Evolutionary conservation across 306 rosid genomes (phyloP).

Genomic region (Myrica gale): DNA sequence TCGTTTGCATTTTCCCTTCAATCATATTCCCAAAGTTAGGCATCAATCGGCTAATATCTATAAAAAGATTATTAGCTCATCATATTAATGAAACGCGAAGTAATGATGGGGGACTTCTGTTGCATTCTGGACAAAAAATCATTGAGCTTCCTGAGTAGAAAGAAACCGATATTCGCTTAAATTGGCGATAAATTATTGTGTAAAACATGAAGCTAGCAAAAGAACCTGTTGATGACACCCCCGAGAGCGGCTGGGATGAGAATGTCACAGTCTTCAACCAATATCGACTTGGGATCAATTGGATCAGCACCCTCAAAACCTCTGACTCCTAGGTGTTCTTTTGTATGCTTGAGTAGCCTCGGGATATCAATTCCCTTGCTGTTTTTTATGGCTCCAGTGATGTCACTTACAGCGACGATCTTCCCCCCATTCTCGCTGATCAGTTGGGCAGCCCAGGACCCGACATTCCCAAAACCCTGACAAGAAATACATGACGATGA

Average conservation of each 20-base stretch:
- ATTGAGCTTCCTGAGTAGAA: background rate
- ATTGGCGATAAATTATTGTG: background rate
- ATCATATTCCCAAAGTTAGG: background rate
- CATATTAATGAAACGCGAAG: background rate
- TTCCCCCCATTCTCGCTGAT: constrained; percentile 78
- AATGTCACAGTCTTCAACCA: constrained; percentile 80
- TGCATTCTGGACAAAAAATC: background rate
- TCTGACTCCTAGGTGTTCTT: constrained; percentile 55
- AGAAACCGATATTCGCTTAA: background rate
- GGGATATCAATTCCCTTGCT: constrained; percentile 71
- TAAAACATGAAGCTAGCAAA: background rate
- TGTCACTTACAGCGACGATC: constrained; percentile 85
- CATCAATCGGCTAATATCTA: background rate
- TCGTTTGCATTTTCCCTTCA: constrained; percentile 81
- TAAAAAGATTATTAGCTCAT: background rate
- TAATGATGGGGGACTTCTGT: background rate
- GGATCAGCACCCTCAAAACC: constrained; percentile 73
- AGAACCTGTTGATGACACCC: constrained; percentile 85
- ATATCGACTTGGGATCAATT: constrained; percentile 54
- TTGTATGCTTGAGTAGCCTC: constrained; percentile 58
- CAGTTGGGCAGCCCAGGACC: constrained; percentile 89
- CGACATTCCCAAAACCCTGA: constrained; percentile 96
- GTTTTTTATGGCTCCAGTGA: constrained; percentile 78
- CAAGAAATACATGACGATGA: background rate
- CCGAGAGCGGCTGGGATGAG: constrained; percentile 97